Percentiles rank a stretch among this genome's conserved stretches.
phyloP scores from a whole-genome alignment of 2,329 filamentous ascomycete species.

The Penicillium hordei region DNA sequence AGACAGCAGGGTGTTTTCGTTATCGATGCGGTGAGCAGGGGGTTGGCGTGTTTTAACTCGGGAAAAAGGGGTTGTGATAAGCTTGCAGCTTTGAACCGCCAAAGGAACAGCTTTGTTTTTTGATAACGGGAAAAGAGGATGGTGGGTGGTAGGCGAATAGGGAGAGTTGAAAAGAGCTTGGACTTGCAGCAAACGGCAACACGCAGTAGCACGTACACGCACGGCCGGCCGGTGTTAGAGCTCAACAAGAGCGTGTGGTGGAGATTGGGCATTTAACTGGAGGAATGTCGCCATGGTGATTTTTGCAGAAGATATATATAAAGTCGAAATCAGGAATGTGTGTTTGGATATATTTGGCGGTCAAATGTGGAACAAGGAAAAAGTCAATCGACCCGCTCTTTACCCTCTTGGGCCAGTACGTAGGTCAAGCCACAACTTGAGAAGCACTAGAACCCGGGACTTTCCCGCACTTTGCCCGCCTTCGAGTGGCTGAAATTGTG shows the following conservation, averaged over 20 bases:
- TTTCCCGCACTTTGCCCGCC: neutral
- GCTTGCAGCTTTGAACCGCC: constrained; percentile 15
- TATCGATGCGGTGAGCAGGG: constrained; percentile 27
- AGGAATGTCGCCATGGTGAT: constrained; percentile 20
- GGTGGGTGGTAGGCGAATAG: constrained; percentile 19
- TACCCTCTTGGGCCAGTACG: neutral
- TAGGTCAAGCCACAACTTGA: neutral
- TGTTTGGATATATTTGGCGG: constrained; percentile 4
- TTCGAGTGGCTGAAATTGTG: neutral
- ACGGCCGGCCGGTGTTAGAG: constrained; percentile 22
- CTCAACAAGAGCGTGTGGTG: constrained; percentile 22
- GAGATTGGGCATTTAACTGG: constrained; percentile 24
- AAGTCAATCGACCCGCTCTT: neutral
- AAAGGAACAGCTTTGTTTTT: constrained; percentile 3
- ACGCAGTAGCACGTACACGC: constrained; percentile 12
- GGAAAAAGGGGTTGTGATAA: constrained; percentile 18
- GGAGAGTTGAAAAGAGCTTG: constrained; percentile 1
- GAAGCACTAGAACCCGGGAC: neutral
- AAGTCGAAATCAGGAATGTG: constrained; percentile 12
- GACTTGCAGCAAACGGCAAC: constrained; percentile 13
- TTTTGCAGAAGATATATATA: neutral
- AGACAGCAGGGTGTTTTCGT: constrained; percentile 9
- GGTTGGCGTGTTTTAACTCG: constrained; percentile 8
- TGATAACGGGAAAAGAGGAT: neutral
- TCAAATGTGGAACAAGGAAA: constrained; percentile 3